Base-by-base conservation (phyloP, 176 grass and related monocot genomes). In the Bromus sterilis region DNA sequence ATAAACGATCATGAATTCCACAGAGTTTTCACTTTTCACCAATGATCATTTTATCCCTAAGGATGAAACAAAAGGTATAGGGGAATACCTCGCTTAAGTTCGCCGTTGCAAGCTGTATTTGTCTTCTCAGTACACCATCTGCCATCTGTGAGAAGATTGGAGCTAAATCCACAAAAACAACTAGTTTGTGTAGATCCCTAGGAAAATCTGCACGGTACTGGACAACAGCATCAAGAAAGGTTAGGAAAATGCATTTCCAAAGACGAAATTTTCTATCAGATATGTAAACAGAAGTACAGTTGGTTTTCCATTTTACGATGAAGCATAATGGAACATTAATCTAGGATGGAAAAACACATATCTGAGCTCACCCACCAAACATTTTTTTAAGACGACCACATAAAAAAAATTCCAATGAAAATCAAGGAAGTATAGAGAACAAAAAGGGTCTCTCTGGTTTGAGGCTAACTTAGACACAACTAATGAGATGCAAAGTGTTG, bases 191-290 rank as follows among this genome's bases (percentile, higher is more conserved):
- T 63, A 91, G 78, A 58, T 49, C 90, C 53, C 86, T 82, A 84
- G 90, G 86, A 93, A 98, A 95, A 88, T 98, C 90, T 91, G 86
- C 84, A 89, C 90, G 92, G 56, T 98, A 93, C 96, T 98, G 90
- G 64, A 92, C 21, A 86, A 86, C 87, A 83, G 21, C 75, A 91
- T 76, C 72, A 41, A 78, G 55, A 76, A 83, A 70, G 67, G 82
- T 88, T 34, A 80, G 61, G 64, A 75, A 9, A 60, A 40, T 21
- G 28, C n/a, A 68, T 66, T 61, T 82, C 30, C 33, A 48, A 25
- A 72, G 57, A 57, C 39, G 53, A 18, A 39, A 4, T 32, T 49
- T 37, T 67, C 71, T 49, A 73, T 61, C 30, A 64, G 44, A 41
- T 74, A 64, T 59, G 57, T 29, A 73, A 78, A 78, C 18, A 80